A percentile compares a stretch with the other conserved stretches of the same genome.
phyloP scores from a whole-genome alignment of 768 basidiomycete genomes.

The Tricholoma saponaceum region DNA sequence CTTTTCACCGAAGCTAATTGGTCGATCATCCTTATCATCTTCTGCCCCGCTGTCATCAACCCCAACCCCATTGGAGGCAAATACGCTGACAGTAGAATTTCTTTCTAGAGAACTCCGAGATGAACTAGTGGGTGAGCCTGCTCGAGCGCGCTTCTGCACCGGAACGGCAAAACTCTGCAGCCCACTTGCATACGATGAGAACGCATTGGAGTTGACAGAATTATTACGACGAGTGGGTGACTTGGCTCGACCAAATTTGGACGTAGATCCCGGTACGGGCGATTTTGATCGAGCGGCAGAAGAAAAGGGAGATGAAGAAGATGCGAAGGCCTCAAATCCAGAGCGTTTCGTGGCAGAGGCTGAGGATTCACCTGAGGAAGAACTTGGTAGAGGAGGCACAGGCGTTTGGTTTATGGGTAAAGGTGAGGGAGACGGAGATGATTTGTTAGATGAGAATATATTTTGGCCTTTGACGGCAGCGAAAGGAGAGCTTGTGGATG shows the following conservation, averaged over 20 bases:
- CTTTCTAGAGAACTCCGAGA: slow-evolving; percentile 44
- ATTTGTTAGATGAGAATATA: slow-evolving; percentile 38
- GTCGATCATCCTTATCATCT: slow-evolving; percentile 41
- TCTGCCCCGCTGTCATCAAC: slow-evolving; percentile 37
- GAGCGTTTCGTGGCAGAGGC: slow-evolving; percentile 27
- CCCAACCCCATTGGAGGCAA: slow-evolving; percentile 23
- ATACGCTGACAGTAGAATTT: slow-evolving; percentile 19
- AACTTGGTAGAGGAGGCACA: slow-evolving; percentile 5
- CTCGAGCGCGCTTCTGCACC: slow-evolving; percentile 50
- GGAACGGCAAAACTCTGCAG: slow-evolving; percentile 50
- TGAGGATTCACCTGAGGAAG: slow-evolving; percentile 14
- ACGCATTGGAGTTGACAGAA: slow-evolving; percentile 45
- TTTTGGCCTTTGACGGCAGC: slow-evolving; percentile 69
- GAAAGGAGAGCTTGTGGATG: slow-evolving; percentile 70
- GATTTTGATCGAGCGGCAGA: slow-evolving; percentile 45
- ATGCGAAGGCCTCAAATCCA: slow-evolving; percentile 31
- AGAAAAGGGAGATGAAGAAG: slow-evolving; percentile 26
- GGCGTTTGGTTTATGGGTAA: slow-evolving; percentile 14
- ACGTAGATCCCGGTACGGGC: slow-evolving; percentile 41
- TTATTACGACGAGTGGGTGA: slow-evolving; percentile 50
- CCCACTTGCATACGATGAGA: slow-evolving; percentile 56
- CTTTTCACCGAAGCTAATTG: slow-evolving; percentile 57
- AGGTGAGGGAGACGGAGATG: slow-evolving; percentile 24
- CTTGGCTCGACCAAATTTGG: slow-evolving; percentile 42
- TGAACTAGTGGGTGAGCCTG: slow-evolving; percentile 44